Evolutionary conservation across 2,329 filamentous ascomycete species (phyloP), one percentile per base, ranked within the genome.

Genomic region (Chaetomium globosum): DNA sequence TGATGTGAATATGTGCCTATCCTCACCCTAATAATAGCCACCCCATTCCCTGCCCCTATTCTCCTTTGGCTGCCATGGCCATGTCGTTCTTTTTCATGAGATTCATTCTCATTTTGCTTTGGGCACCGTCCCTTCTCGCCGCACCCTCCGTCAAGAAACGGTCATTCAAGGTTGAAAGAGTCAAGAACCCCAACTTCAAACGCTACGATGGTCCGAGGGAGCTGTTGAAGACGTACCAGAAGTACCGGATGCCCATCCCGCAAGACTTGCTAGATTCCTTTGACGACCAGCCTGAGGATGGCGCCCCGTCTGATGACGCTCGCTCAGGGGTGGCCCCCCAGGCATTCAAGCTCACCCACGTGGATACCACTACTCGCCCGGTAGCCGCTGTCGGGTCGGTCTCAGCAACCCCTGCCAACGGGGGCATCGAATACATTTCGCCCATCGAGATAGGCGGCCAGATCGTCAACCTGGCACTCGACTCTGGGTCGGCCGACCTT

Each of bases 401-500:
- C 60, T 79, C 84, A 33, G 87, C 88, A 60, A 87, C 84, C 31
- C 86, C 88, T 13, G 85, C 88, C 68, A 77, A 83, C 53, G 86
- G 87, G 70, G 89, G 90, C 72, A 81, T 85, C 56, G 86, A 91
- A 65, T 93, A 91, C 72, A 82, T 93, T 13, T 84, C 87, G 0
- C 87, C 88, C 0, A 86, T 92, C 60, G 82, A 74, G n/a, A 84
- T 92, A 68, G 89, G 89, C 66, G 87, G 87, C 5, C 89, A 92
- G 77, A 83, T 81, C 4, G 72, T 92, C 64, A 85, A 87, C 72
- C 78, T 92, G 74, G 86, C 91, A 74, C 90, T 92, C 73, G 89
- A 92, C 76, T 89, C 88, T n/a, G 89, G 89, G 64, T 91, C 89
- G 1, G 85, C 89, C 13, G 89, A 92, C 75, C 81, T 91, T 79